These are phyloP conservation scores for Xylariomycetidae sp. DNA, from an alignment of 2,329 filamentous ascomycete genomes.

Conservation along the genomic window DNA sequence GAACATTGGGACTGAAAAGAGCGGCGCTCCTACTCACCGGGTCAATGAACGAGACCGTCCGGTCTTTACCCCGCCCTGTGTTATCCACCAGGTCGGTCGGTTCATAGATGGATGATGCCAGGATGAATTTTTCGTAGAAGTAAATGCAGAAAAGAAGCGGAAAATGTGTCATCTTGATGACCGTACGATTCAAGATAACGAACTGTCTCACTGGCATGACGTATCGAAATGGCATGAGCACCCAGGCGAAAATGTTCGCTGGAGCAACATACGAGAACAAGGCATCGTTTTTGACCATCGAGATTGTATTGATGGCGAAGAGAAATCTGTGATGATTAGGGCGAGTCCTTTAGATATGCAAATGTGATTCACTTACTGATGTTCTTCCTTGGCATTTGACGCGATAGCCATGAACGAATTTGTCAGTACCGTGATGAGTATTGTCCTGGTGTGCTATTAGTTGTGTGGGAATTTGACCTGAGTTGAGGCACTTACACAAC, in stretches of 20 bases:
- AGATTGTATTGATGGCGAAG: constrained; percentile 95
- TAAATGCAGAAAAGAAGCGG: constrained; percentile 85
- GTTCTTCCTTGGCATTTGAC: constrained; percentile 88
- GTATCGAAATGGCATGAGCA: constrained; percentile 78
- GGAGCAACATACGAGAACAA: constrained; percentile 92
- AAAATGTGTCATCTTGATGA: constrained; percentile 89
- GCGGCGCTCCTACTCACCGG: constrained; percentile 52
- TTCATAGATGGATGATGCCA: constrained; percentile 73
- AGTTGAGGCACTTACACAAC: constrained; percentile 64
- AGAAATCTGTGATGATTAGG: constrained; percentile 54
- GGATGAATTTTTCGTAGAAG: constrained; percentile 75
- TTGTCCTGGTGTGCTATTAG: constrained; percentile 60
- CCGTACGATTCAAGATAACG: constrained; percentile 78
- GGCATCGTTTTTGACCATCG: constrained; percentile 97
- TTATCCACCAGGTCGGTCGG: constrained; percentile 83
- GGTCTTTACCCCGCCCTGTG: constrained; percentile 45
- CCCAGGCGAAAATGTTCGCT: constrained; percentile 86
- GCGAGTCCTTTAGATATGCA: not conserved
- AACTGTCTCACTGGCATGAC: constrained; percentile 76
- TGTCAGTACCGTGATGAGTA: constrained; percentile 90
- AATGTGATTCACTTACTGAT: constrained; percentile 52
- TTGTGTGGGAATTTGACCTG: too few species aligned
- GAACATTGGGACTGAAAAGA: constrained; percentile 68
- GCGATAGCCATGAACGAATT: constrained; percentile 96
- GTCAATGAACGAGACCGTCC: constrained; percentile 54